Evolutionary conservation across 2,329 filamentous ascomycete genomes (phyloP), one percentile per base, ranked within the genome.

Genomic region (Paracoccidioides lutzii): DNA sequence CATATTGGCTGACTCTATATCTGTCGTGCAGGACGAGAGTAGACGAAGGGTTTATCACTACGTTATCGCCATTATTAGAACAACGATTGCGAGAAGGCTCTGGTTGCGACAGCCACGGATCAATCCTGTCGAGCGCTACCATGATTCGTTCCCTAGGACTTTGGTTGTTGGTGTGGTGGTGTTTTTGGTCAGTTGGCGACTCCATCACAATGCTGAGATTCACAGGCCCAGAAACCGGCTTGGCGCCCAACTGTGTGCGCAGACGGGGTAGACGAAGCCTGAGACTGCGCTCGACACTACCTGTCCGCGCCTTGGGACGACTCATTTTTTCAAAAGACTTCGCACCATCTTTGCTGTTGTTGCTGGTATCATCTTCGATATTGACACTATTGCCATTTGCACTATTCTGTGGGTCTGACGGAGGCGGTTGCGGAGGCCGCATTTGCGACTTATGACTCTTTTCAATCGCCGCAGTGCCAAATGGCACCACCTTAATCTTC

Each of bases 141-240:
- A 46, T 44, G 37, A 54, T 49, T 14, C 35, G 42, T 14, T 54
- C n/a, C n/a, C 49, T 38, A 15, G 44, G 32, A 22, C 38, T 53
- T 1, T 30, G 9, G 6, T 38, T 35, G 30, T 55, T 46, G 45
- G 48, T 50, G 46, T 30, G 49, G 7, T 52, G 45, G 40, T 49
- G 28, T 22, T 14, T 30, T 38, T 5, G 53, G 30, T 59, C 40
- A 35, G 51, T 50, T 5, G 58, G 51, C 5, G 58, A 57, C 51
- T 60, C 58, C 44, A 58, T 43, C n/a, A 58, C 55, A 7, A 57
- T 35, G 28, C 58, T 60, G 28, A 58, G 55, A 48, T 55, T 55
- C 14, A 43, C 51, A 15, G 41, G 55, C 10, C 35, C 56, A n/a
- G 45, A 38, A 22, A 35, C 38, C 12, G 46, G 37, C 40, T 53